Conservation (phyloP, 139 green algal genomes). For the Parachlorella kessleri region DNA sequence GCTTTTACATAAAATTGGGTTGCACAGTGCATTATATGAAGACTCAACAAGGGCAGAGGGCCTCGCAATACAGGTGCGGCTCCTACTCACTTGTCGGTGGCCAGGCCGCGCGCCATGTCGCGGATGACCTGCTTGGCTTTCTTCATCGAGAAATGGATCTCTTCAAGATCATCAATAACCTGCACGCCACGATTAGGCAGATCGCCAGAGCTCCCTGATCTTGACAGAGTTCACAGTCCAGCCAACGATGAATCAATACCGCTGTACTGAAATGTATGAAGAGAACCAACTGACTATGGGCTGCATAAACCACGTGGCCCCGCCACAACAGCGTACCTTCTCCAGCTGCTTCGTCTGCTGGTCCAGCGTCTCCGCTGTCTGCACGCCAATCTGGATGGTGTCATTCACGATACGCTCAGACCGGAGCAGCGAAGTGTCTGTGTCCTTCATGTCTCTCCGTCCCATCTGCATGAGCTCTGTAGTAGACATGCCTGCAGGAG, state of each 20-base stretch:
- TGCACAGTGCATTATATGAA: neutral
- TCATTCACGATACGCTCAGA: constrained; percentile 75
- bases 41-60: neutral
- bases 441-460: constrained; percentile 74
- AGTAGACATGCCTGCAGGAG: constrained; percentile 69
- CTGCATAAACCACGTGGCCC: too few species aligned
- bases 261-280: too few species aligned
- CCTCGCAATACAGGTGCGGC: neutral
- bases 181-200: neutral
- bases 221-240: too few species aligned
- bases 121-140: constrained; percentile 80
- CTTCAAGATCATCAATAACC: constrained; percentile 79
- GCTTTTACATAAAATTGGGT: neutral
- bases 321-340: constrained; percentile 63
- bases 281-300: too few species aligned
- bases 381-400: constrained; percentile 77
- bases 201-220: too few species aligned
- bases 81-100: constrained; percentile 83
- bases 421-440: constrained; percentile 63
- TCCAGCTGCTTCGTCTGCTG: constrained; percentile 81
- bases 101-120: constrained; percentile 81
- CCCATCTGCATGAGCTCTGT: constrained; percentile 78
- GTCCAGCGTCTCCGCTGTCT: constrained; percentile 80
- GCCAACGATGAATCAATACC: too few species aligned
- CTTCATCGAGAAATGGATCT: constrained; percentile 93